Percentiles rank a stretch among this genome's conserved stretches.
Conservation (phyloP, 768 basidiomycete genomes). For the Trametes sanguinea region DNA sequence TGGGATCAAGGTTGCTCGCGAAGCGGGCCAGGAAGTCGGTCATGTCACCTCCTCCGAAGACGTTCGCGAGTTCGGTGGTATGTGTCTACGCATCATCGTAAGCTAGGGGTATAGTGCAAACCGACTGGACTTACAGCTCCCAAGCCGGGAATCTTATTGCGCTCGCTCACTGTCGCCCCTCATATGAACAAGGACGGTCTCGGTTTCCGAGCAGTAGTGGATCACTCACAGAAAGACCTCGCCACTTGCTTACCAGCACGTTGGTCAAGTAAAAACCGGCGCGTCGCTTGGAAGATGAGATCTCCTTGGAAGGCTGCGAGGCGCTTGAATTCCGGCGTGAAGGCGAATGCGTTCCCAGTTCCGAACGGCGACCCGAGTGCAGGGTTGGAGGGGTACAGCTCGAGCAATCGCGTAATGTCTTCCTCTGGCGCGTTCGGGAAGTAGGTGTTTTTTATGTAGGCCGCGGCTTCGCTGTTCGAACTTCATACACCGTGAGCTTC, state of each 20-base stretch:
- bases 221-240: constrained; percentile 43
- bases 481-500: constrained; percentile 7
- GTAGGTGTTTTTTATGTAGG: constrained; percentile 26
- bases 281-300: constrained; percentile 48
- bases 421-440: constrained; percentile 26
- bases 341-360: constrained; percentile 44
- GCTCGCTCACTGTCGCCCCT: constrained; percentile 6
- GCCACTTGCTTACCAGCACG: constrained; percentile 41
- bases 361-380: constrained; percentile 53
- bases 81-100: constrained; percentile 38
- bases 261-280: constrained; percentile 46
- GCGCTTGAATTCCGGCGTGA: constrained; percentile 55
- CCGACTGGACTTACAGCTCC: constrained; percentile 9
- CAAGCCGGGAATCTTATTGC: constrained; percentile 15
- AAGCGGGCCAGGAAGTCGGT: constrained; percentile 49
- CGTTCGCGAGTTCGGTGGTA: constrained; percentile 42
- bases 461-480: constrained; percentile 22
- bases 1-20: constrained; percentile 43
- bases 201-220: neutral
- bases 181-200: neutral
- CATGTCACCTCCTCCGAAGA: constrained; percentile 47
- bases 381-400: constrained; percentile 37
- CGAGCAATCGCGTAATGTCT: constrained; percentile 22
- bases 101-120: too few relatives aligned
- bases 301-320: constrained; percentile 54